Percentiles rank a stretch among this genome's conserved stretches.
Evolutionary conservation across 2,329 filamentous ascomycete species (phyloP).

Genomic region (Xylaria sp.): DNA sequence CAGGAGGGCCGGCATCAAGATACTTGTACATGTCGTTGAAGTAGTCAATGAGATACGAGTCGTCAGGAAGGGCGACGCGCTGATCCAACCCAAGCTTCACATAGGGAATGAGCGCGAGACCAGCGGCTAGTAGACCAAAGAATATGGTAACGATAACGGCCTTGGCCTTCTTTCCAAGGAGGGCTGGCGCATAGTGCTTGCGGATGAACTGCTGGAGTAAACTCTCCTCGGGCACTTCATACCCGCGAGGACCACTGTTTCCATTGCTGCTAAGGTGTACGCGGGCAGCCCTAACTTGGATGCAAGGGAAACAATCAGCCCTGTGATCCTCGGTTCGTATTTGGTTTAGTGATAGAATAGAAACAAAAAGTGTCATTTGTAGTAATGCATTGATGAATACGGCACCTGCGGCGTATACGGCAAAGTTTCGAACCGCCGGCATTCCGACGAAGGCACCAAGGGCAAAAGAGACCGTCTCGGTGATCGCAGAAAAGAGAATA

Average conservation of each 20-base stretch:
- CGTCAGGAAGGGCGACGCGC: conserved; percentile 90
- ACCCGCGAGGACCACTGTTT: conserved; percentile 67
- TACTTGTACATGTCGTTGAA: conserved; percentile 97
- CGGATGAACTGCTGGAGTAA: conserved; percentile 87
- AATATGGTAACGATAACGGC: conserved; percentile 81
- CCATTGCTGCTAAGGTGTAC: conserved; percentile 73
- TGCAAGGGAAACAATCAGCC: conserved; percentile 91
- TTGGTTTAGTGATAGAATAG: conserved; percentile 91
- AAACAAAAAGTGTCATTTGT: conserved; percentile 97
- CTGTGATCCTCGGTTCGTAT: conserved; percentile 87
- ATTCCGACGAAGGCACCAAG: conserved; percentile 95
- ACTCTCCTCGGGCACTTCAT: conserved; percentile 86
- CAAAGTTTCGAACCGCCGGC: conserved; percentile 98
- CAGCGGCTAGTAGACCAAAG: conserved; percentile 86
- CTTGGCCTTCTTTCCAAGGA: conserved; percentile 86
- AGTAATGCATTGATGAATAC: conserved; percentile 97
- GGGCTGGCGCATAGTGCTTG: conserved; percentile 83
- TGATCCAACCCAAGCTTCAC: conserved; percentile 92
- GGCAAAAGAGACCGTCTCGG: conserved; percentile 93
- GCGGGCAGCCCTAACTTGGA: conserved; percentile 80
- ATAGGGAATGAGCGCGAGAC: conserved; percentile 83
- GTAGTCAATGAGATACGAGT: conserved; percentile 94
- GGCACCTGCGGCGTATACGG: conserved; percentile 93
- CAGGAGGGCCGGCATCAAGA: conserved; percentile 88
- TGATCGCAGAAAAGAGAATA: conserved; percentile 93